Evolutionary conservation across 441 rosid species (phyloP), one percentile per base, ranked within the genome.

Genomic region (Gossypium aridum): DNA sequence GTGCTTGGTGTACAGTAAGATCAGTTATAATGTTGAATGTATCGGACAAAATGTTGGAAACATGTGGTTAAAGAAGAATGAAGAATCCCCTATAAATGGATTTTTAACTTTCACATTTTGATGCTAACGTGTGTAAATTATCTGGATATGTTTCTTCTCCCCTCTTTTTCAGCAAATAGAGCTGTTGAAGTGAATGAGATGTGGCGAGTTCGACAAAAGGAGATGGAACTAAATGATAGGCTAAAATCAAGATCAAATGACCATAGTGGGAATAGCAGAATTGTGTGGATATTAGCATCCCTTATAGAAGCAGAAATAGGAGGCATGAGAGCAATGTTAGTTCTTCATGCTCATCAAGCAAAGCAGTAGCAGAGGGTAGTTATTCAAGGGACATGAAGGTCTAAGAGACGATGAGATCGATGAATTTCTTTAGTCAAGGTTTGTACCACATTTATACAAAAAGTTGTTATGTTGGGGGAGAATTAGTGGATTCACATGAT

Each of bases 1-100:
- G 95, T 93, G 71, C 97, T 83, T 78, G 97, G 98, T 25, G 95
- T 93, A 51, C 94, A 91, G 70, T 96, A 95, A 88, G 91, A 98
- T 94, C 47, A 59, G 80, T 37, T 53, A 16, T 51, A 37, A 70
- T 13, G 0, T 39, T 69, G 19, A 10, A 55, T 55, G 60, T 17
- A 8, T 51, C 6, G 17, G 17, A 51, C 19, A n/a, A 16, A 51
- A 14, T 51, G 56, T 51, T 14, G 56, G 56, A 51, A 51, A 51
- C 17, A 13, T 14, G 6, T n/a, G 56, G 19, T 51, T 51, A 4
- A 53, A n/a, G 20, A 51, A 51, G 6, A 53, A 53, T 53, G 19
- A 53, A 4, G 20, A 53, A 17, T 55, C 34, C 34, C 34, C 34
- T 28, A 28, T 28, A 64, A 64, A 23, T 20, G 26, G 37, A 26